Base-by-base conservation (phyloP, 169 alveolate genomes). In the Perkinsus olseni region DNA sequence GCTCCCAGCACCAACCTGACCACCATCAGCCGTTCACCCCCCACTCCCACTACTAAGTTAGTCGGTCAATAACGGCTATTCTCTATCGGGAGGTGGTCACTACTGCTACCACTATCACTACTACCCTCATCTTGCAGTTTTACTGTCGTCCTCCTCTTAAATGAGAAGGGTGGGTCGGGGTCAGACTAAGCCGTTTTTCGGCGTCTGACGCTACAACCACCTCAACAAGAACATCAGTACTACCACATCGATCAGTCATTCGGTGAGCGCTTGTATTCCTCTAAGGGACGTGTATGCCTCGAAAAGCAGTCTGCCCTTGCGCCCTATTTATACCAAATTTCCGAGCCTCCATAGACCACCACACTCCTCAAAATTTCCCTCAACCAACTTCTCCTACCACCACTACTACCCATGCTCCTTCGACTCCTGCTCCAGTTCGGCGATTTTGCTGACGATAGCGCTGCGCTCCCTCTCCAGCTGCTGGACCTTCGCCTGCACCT, bases 1-100 rank as follows among this genome's bases (percentile, higher is more conserved):
- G 97, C 97, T 93, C 97, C 96, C 91, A 97, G 93, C 34, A 97
- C 99, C 51, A 97, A 95, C 92, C 97, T 96, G 92, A 91, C 3
- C 50, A 74, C 1, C 34, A 8, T 3, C 82, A 24, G 34, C 17
- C 82, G 1, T 62, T 21, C 28, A 8, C 28, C 28, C n/a, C n/a
- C n/a, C n/a, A n/a, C n/a, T n/a, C n/a, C n/a, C n/a, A n/a, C n/a
- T n/a, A n/a, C n/a, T n/a, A n/a, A n/a, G n/a, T n/a, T n/a, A n/a
- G n/a, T n/a, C n/a, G n/a, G n/a, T n/a, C n/a, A n/a, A n/a, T n/a
- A n/a, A n/a, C n/a, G n/a, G n/a, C n/a, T n/a, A n/a, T n/a, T n/a
- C n/a, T n/a, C n/a, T n/a, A n/a, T n/a, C n/a, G n/a, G n/a, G n/a
- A n/a, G n/a, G n/a, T n/a, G n/a, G n/a, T n/a, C n/a, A n/a, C n/a